Evolutionary conservation across 305 asterid species (phyloP).

Genomic region (Plantago rigida): DNA sequence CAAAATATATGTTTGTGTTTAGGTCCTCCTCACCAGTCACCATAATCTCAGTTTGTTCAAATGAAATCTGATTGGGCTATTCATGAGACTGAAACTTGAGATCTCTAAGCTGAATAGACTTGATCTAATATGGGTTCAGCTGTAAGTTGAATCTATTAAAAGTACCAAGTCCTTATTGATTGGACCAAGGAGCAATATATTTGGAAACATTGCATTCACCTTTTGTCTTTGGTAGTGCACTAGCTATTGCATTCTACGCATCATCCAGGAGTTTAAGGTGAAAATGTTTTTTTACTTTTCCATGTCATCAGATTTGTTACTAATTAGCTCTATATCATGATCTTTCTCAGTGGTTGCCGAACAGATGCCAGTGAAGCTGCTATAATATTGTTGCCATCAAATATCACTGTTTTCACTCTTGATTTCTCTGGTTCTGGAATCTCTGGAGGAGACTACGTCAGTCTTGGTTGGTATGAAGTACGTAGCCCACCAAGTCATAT

Average conservation of each 20-base stretch:
- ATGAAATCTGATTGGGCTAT: too few species aligned
- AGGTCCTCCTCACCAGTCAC: too few species aligned
- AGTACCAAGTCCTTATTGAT: neutral
- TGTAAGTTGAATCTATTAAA: neutral
- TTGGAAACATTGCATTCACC: neutral
- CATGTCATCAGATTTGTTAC: neutral
- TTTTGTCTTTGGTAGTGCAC: constrained; percentile 13
- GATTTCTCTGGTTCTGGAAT: constrained; percentile 97
- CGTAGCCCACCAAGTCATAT: constrained; percentile 28
- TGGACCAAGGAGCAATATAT: neutral
- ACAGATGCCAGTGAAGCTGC: constrained; percentile 99
- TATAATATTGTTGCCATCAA: constrained; percentile 70
- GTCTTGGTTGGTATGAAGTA: constrained; percentile 93
- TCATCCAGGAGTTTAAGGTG: too few species aligned
- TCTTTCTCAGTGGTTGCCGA: constrained; percentile 73
- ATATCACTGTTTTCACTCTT: constrained; percentile 74
- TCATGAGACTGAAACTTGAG: too few species aligned
- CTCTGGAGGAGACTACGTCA: constrained; percentile 89
- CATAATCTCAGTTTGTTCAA: too few species aligned
- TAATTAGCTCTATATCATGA: constrained; percentile 24
- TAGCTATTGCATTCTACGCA: neutral
- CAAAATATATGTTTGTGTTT: too few species aligned
- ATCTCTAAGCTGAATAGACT: too few species aligned
- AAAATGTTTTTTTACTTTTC: neutral
- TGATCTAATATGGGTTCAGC: neutral